Conservation (phyloP, 2,329 filamentous ascomycete genomes). For the Penicillium capsulatum region DNA sequence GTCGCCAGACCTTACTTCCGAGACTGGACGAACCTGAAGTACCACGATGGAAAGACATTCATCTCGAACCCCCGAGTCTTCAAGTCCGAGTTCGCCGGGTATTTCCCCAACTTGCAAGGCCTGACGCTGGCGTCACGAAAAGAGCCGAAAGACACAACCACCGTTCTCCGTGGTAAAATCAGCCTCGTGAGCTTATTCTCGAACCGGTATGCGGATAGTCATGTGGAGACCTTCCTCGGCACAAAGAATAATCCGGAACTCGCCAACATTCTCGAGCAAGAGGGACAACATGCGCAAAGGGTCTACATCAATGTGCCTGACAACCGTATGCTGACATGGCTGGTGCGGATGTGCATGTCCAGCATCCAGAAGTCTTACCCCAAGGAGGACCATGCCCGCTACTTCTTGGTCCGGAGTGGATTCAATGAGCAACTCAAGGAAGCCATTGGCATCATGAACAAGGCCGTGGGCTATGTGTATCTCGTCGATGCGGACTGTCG, state of each 20-base stretch:
- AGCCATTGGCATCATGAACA: slow-evolving; percentile 71
- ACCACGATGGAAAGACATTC: slow-evolving; percentile 86
- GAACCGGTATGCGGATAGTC: slow-evolving; percentile 78
- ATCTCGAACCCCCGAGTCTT: slow-evolving; percentile 60
- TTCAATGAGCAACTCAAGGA: slow-evolving; percentile 55
- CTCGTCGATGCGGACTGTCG: slow-evolving; percentile 80
- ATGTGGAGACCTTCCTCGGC: slow-evolving; percentile 68
- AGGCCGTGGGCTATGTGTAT: slow-evolving; percentile 83
- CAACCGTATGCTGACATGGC: slow-evolving; percentile 60
- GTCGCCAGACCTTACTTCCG: slow-evolving; percentile 89
- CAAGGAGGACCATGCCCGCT: slow-evolving; percentile 52
- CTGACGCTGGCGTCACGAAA: slow-evolving; percentile 63
- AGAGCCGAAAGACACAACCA: slow-evolving; percentile 66
- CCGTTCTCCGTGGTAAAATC: slow-evolving; percentile 66
- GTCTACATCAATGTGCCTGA: slow-evolving; percentile 89
- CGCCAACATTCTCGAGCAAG: slow-evolving; percentile 55
- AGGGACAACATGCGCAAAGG: slow-evolving; percentile 59
- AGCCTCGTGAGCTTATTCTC: slow-evolving; percentile 78
- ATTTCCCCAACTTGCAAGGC: slow-evolving; percentile 88
- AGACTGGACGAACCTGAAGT: slow-evolving; percentile 84
- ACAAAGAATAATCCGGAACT: slow-evolving; percentile 65
- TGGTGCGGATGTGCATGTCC: slow-evolving; percentile 54
- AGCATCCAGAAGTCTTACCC: slow-evolving; percentile 47
- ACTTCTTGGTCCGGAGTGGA: slow-evolving; percentile 58
- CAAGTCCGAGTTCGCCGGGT: slow-evolving; percentile 70